phyloP scores from a whole-genome alignment of 805 yeast species.

The Saturnispora hagleri region DNA sequence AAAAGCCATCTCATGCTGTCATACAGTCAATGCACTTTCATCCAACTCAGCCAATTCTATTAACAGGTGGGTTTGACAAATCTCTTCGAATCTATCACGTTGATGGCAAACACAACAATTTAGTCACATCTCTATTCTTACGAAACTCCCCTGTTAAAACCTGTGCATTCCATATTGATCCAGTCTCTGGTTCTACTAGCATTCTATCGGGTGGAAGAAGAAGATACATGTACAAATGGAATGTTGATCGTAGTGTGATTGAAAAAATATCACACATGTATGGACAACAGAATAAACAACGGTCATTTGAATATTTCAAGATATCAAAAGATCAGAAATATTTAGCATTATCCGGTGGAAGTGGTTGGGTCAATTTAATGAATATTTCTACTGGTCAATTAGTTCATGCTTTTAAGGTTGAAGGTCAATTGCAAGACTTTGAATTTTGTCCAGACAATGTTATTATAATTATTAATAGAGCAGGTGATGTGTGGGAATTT shows the following conservation, averaged over 20 bases:
- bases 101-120: conserved; percentile 74
- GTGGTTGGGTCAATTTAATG: conserved; percentile 85
- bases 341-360: conserved; percentile 70
- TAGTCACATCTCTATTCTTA: conserved; percentile 76
- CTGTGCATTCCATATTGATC: conserved; percentile 51
- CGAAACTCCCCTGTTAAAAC: conserved; percentile 73
- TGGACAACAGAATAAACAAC: conserved; percentile 82
- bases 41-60: conserved; percentile 66
- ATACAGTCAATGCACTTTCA: conserved; percentile 86
- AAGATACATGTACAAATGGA: conserved; percentile 88
- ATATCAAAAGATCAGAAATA: conserved; percentile 63
- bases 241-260: conserved; percentile 47
- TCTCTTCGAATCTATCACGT: conserved; percentile 80
- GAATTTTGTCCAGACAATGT: conserved; percentile 45
- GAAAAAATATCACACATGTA: conserved; percentile 84
- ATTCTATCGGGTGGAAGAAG: conserved; percentile 88
- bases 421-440: conserved; percentile 78
- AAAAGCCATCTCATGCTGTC: conserved; percentile 62
- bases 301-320: conserved; percentile 79
- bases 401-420: conserved; percentile 78
- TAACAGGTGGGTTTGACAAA: conserved; percentile 90
- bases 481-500: conserved; percentile 91
- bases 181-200: conserved; percentile 36
- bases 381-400: conserved; percentile 78
- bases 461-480: conserved; percentile 52